Conservation (phyloP, 2,329 filamentous ascomycete genomes). For the Podosphaera fusca region DNA sequence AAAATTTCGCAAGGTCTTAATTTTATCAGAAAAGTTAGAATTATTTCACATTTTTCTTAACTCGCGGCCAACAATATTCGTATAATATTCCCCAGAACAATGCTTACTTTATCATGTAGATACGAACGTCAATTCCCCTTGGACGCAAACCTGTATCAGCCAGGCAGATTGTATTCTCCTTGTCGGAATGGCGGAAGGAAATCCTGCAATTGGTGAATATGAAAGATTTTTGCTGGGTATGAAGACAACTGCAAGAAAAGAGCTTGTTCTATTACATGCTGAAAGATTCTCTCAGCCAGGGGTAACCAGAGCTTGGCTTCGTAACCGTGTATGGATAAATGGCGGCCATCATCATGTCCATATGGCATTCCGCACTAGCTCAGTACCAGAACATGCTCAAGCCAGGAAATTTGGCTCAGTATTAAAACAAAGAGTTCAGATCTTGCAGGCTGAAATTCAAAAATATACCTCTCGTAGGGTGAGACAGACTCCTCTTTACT, state of each 20-base stretch:
- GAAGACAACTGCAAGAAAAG: constrained; percentile 89
- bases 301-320: constrained; percentile 69
- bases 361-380: constrained; percentile 63
- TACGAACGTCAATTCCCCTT: constrained; percentile 88
- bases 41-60: background rate
- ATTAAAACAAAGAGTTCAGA: constrained; percentile 80
- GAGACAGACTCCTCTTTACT: constrained; percentile 73
- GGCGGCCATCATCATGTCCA: constrained; percentile 94
- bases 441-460: constrained; percentile 87
- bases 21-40: background rate
- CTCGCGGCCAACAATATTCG: background rate
- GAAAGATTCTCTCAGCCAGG: constrained; percentile 75
- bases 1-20: background rate
- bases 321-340: constrained; percentile 92
- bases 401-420: constrained; percentile 62
- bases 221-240: constrained; percentile 90
- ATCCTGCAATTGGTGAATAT: constrained; percentile 81
- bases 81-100: background rate
- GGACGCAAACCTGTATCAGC: constrained; percentile 94
- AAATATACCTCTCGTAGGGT: constrained; percentile 91
- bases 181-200: constrained; percentile 75
- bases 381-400: constrained; percentile 53
- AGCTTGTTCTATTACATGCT: constrained; percentile 68
- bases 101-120: constrained; percentile 25
- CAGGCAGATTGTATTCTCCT: constrained; percentile 92